phyloP scores from a whole-genome alignment of 2,329 filamentous ascomycete species.

The Scytalidium sp. region DNA sequence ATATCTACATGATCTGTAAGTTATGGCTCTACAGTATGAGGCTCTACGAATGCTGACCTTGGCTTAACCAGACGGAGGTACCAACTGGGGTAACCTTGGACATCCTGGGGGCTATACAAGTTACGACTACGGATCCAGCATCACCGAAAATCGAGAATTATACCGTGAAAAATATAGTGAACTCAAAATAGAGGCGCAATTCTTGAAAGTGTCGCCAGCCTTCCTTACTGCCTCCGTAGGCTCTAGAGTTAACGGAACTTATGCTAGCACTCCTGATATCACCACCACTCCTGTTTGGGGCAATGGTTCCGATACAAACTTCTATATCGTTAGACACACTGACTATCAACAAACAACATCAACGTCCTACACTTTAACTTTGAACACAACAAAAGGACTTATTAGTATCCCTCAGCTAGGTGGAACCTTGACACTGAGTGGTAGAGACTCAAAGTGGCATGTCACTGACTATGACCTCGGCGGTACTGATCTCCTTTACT shows the following conservation, averaged over 20 bases:
- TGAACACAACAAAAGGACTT: slow-evolving; percentile 56
- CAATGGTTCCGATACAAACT: slow-evolving; percentile 50
- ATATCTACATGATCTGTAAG: slow-evolving; percentile 66
- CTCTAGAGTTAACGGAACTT: slow-evolving; percentile 39
- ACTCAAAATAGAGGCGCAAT: slow-evolving; percentile 72
- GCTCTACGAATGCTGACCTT: slow-evolving; percentile 37
- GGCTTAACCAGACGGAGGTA: slow-evolving; percentile 59
- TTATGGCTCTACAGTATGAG: not conserved
- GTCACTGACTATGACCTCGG: slow-evolving; percentile 65
- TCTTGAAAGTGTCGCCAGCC: slow-evolving; percentile 67
- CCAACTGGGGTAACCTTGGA: slow-evolving; percentile 80
- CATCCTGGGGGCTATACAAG: slow-evolving; percentile 63
- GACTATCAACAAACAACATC: slow-evolving; percentile 58
- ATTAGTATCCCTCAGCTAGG: slow-evolving; percentile 58
- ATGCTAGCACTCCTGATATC: slow-evolving; percentile 47
- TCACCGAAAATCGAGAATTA: slow-evolving; percentile 67
- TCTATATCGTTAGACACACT: slow-evolving; percentile 66
- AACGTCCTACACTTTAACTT: slow-evolving; percentile 59
- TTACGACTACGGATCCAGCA: slow-evolving; percentile 57
- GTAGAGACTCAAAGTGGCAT: slow-evolving; percentile 66
- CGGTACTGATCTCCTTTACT: slow-evolving; percentile 59
- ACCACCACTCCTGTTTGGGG: slow-evolving; percentile 58
- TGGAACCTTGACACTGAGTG: slow-evolving; percentile 52
- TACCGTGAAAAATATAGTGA: slow-evolving; percentile 76
- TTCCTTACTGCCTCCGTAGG: slow-evolving; percentile 61